Base-by-base conservation (phyloP, 2,329 filamentous ascomycete species). In the Elsinoe perseae region DNA sequence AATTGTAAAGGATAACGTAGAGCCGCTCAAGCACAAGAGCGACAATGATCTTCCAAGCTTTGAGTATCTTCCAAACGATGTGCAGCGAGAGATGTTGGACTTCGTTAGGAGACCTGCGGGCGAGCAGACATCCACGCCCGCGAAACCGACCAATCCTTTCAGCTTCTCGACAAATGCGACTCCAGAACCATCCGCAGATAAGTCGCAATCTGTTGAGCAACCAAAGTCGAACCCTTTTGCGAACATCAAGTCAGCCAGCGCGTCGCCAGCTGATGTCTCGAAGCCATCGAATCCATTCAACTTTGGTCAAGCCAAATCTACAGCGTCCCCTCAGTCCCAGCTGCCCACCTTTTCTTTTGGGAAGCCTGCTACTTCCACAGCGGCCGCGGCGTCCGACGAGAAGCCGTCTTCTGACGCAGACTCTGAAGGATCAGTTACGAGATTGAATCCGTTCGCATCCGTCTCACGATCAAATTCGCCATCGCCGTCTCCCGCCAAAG, bases 21-120 rank as follows among this genome's bases (percentile, higher is more conserved):
- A 40, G n/a, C 20, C 34, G 16, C 9, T 34, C 14, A 32, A 10
- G 12, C 30, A 21, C 14, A 36, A 23, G n/a, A 20, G 18, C 7
- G 16, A 44, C 25, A 32, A 16, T 4, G 54, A 56, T 5, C 21
- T 56, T 4, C 12, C 40, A 2, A 56, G 38, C 10, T n/a, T 55
- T n/a, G 50, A 52, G 14, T 53, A 40, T 16, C 28, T 57, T 20
- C 46, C 56, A 8, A 56, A 55, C 9, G 54, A 55, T 7, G 56
- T 58, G 12, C 58, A 60, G 20, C 43, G 50, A 6, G 34, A 58
- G 30, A 40, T 60, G 54, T 56, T 60, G 43, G 56, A 56, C 40
- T 60, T 58, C 36, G 54, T 57, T 14, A 54, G 55, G 14, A 48
- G 23, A 16, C 36, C 40, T 23, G 10, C 48, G 34, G 58, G 48